A percentile compares a stretch with the other conserved stretches of the same genome.
phyloP scores from a whole-genome alignment of 2,329 filamentous ascomycete species.

The Monosporascus ibericus region DNA sequence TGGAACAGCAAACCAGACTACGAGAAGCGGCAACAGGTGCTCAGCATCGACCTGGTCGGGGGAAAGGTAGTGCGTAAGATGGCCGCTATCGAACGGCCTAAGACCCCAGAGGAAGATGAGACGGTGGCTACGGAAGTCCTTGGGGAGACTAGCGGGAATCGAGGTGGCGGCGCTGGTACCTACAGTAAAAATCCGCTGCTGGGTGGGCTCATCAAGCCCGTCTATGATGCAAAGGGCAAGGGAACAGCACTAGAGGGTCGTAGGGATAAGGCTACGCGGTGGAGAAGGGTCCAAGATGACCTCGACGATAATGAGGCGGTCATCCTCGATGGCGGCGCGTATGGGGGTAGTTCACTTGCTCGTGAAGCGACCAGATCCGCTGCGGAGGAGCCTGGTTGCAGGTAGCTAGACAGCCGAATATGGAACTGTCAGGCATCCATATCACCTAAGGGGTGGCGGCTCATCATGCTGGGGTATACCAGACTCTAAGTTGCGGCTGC shows the following conservation, averaged over 20 bases:
- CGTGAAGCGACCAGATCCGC: slow-evolving; percentile 4
- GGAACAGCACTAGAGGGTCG: slow-evolving; percentile 37
- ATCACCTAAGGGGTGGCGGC: too few species aligned
- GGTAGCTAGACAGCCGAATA: slow-evolving; percentile 13
- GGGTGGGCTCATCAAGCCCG: slow-evolving; percentile 58
- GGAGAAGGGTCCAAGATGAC: slow-evolving; percentile 58
- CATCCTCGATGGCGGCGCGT: slow-evolving; percentile 51
- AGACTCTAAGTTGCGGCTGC: too few species aligned
- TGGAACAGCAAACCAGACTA: slow-evolving; percentile 82
- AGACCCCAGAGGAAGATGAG: slow-evolving; percentile 42
- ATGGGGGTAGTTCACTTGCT: slow-evolving; percentile 29
- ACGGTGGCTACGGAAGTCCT: slow-evolving; percentile 12
- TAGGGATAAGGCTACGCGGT: slow-evolving; percentile 38
- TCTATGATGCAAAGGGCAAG: slow-evolving; percentile 50
- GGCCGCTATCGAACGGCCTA: slow-evolving; percentile 54
- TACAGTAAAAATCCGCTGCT: slow-evolving; percentile 66
- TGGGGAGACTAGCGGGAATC: slow-evolving; percentile 30
- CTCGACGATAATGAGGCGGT: slow-evolving; percentile 51
- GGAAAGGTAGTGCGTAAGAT: slow-evolving; percentile 71
- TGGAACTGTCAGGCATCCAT: too few species aligned
- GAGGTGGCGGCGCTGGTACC: slow-evolving; percentile 41
- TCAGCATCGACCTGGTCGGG: slow-evolving; percentile 76
- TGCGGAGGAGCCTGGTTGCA: slow-evolving; percentile 35
- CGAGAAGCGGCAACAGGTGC: slow-evolving; percentile 78
- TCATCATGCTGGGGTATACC: too few species aligned